Evolutionary conservation across 257 asterid genomes (phyloP), one percentile per base, ranked within the genome.

Genomic region (Solanum virginianum): DNA sequence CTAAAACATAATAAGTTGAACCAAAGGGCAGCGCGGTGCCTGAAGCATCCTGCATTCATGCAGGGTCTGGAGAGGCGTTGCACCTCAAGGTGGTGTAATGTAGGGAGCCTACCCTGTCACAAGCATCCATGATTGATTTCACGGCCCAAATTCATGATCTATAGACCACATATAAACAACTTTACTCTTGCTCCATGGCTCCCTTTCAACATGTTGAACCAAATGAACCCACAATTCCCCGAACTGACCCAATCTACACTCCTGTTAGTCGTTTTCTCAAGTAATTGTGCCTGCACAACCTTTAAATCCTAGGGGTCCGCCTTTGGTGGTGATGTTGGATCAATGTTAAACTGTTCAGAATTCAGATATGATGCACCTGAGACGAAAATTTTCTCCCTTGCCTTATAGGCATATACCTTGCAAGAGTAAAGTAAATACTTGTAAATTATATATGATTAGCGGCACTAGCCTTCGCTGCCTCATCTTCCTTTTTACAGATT

Each of bases 401-500:
- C 39, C 20, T 11, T 72, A 72, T 12, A 45, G 45, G 29, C 0
- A 53, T 53, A 26, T 53, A 53, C 49, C 49, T 24, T 53, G 26
- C 77, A 29, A 83, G 72, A 65, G 85, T 15, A 66, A 49, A 26
- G n/a, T 17, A 11, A 66, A 79, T 53, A 47, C 63, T 51, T 79
- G 10, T 0, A n/a, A 53, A 53, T 53, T 54, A 79, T 53, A 10
- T 17, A 70, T 18, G 53, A 10, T 53, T 17, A 53, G 49, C 8
- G 20, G 66, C 29, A 10, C 45, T 41, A 85, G 56, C 45, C 85
- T 85, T 85, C 47, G 85, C 87, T 82, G 29, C 86, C 62, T 85
- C 80, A 80, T 74, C 81, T 82, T 84, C 87, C 57, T 77, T 79
- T 84, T 75, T 80, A 84, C 95, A 97, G 99, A 92, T 94, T 89